phyloP scores from a whole-genome alignment of 2,329 filamentous ascomycete genomes.

The Trichothecium sympodiale region DNA sequence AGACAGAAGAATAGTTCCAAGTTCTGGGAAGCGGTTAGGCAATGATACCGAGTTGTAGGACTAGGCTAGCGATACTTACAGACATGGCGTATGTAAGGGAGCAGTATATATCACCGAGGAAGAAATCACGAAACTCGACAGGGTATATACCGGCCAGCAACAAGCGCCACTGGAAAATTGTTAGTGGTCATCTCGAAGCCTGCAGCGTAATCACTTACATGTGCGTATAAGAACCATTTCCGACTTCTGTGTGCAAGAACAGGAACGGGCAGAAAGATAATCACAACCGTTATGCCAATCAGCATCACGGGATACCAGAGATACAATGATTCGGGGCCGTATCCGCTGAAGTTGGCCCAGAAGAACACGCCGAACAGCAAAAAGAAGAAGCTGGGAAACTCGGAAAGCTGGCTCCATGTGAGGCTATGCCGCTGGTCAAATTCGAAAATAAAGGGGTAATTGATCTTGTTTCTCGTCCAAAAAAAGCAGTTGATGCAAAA shows the following conservation, averaged over 20 bases:
- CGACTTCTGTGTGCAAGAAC: constrained; percentile 67
- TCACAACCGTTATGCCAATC: constrained; percentile 52
- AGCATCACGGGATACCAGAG: constrained; percentile 81
- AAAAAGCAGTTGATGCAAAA: constrained; percentile 78
- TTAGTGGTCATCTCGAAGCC: too few relatives aligned
- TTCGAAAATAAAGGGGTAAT: constrained; percentile 95
- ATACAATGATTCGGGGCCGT: constrained; percentile 57
- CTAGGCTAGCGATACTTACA: constrained; percentile 38
- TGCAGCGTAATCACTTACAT: too few relatives aligned
- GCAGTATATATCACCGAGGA: constrained; percentile 95
- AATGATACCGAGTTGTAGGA: background rate
- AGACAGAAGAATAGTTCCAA: constrained; percentile 90
- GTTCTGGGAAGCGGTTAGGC: constrained; percentile 43
- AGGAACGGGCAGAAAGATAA: constrained; percentile 68
- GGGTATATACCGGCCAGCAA: constrained; percentile 78
- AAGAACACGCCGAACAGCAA: constrained; percentile 69
- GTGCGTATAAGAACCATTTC: constrained; percentile 80
- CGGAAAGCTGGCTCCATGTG: constrained; percentile 80
- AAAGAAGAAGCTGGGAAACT: constrained; percentile 78
- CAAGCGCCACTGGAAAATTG: constrained; percentile 59
- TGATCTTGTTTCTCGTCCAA: constrained; percentile 79
- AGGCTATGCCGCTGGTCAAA: constrained; percentile 78
- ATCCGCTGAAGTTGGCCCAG: constrained; percentile 77
- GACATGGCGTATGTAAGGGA: constrained; percentile 84
- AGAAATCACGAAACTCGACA: constrained; percentile 96